Evolutionary conservation across 495 filamentous ascomycete species (phyloP).

Genomic region (Penicillium angulare): DNA sequence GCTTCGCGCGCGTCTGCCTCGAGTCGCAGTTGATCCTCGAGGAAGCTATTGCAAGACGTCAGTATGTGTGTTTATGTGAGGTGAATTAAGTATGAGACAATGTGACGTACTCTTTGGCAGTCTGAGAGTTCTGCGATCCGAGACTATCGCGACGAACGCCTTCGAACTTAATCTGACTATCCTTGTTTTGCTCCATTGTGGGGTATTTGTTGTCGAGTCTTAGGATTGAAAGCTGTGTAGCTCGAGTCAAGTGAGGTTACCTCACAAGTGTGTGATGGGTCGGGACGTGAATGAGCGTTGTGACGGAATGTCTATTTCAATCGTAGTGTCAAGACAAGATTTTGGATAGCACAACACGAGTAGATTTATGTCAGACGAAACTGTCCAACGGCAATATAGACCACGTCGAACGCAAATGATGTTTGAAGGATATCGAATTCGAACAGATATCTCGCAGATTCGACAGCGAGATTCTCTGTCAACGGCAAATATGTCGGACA

Average conservation of each 20-base stretch:
- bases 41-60: slow-evolving; percentile 57
- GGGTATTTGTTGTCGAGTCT: not conserved
- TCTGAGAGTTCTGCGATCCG: slow-evolving; percentile 73
- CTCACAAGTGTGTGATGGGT: not conserved
- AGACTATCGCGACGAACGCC: slow-evolving; percentile 51
- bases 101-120: slow-evolving; percentile 71
- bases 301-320: too few relatives aligned
- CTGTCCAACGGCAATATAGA: too few relatives aligned
- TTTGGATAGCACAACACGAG: too few relatives aligned
- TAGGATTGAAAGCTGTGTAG: not conserved
- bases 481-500: too few relatives aligned
- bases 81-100: not conserved
- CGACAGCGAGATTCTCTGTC: too few relatives aligned
- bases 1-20: slow-evolving; percentile 93
- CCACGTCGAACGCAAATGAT: too few relatives aligned
- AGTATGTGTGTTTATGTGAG: not conserved
- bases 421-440: too few relatives aligned
- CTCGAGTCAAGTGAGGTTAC: not conserved
- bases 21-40: slow-evolving; percentile 82
- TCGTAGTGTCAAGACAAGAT: too few relatives aligned
- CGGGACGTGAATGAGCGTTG: not conserved
- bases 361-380: too few relatives aligned
- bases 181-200: slow-evolving; percentile 12
- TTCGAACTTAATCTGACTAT: slow-evolving; percentile 7
- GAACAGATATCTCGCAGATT: too few relatives aligned